These are phyloP conservation scores for Scopulariopsis brevicaulis DNA, from an alignment of 2,329 filamentous ascomycete genomes.

Conservation along the genomic window DNA sequence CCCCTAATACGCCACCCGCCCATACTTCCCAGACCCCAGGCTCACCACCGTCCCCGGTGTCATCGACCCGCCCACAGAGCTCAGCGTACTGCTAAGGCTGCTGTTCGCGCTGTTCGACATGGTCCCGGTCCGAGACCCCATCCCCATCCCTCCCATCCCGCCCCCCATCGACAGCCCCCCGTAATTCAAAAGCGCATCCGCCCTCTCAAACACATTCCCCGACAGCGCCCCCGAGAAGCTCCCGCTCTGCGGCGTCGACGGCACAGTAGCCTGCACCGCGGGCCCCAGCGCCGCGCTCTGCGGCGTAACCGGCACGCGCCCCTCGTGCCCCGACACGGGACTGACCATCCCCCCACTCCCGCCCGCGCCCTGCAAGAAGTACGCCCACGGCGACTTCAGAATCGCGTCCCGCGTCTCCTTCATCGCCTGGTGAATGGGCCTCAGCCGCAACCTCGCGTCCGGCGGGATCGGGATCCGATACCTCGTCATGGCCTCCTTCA, in stretches of 20 bases:
- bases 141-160: slow-evolving; percentile 30
- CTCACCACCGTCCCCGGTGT: slow-evolving; percentile 7
- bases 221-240: slow-evolving; percentile 43
- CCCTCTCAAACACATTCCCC: slow-evolving; percentile 49
- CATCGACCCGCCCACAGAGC: slow-evolving; percentile 5
- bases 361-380: slow-evolving; percentile 23
- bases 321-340: not conserved
- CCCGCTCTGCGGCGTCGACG: slow-evolving; percentile 52
- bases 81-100: not conserved
- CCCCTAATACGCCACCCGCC: slow-evolving; percentile 23
- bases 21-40: slow-evolving; percentile 18
- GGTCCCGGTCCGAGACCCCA: slow-evolving; percentile 18
- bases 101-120: slow-evolving; percentile 17
- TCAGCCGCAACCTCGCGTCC: slow-evolving; percentile 63
- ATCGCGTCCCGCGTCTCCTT: slow-evolving; percentile 72
- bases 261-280: slow-evolving; percentile 81
- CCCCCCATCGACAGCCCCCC: slow-evolving; percentile 41
- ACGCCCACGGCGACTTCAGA: slow-evolving; percentile 44
- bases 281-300: slow-evolving; percentile 82
- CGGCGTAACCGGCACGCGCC: slow-evolving; percentile 65
- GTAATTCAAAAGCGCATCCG: slow-evolving; percentile 44
- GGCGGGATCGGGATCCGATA: slow-evolving; percentile 41
- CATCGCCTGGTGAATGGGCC: slow-evolving; percentile 71
- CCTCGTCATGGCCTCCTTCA: slow-evolving; percentile 37
- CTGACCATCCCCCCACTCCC: not conserved